Evolutionary conservation across 805 yeast species (phyloP).

Genomic region (Monosporozyma servazzii): DNA sequence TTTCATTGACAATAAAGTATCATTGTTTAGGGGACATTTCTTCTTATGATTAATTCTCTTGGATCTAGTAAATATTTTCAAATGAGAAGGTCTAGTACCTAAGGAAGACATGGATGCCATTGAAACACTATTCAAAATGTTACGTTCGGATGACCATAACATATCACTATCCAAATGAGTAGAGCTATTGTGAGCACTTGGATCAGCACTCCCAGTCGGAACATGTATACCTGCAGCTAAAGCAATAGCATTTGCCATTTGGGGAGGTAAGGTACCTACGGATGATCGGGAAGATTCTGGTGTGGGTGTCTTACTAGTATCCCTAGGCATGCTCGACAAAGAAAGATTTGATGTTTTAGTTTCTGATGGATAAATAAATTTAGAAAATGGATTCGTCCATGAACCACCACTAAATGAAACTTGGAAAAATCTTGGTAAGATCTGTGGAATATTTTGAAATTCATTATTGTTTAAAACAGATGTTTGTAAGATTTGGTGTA

Average conservation of each 20-base stretch:
- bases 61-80: conserved; percentile 14
- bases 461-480: conserved; percentile 15
- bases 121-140: neutral
- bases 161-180: neutral
- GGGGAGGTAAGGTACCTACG: conserved; percentile 11
- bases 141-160: neutral
- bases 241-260: conserved; percentile 19
- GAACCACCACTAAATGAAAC: conserved; percentile 71
- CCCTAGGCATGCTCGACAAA: neutral
- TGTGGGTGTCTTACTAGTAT: neutral
- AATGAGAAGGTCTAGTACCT: conserved; percentile 11
- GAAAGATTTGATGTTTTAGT: neutral
- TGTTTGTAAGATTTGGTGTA: conserved; percentile 23
- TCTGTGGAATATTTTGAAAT: conserved; percentile 41
- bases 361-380: conserved; percentile 9
- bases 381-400: conserved; percentile 61
- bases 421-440: conserved; percentile 58
- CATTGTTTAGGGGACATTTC: conserved; percentile 20
- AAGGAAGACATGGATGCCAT: conserved; percentile 2
- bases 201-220: conserved; percentile 2
- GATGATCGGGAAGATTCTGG: neutral
- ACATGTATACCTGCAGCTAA: conserved; percentile 13
- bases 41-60: conserved; percentile 12
- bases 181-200: neutral
- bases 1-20: conserved; percentile 19